A percentile compares a stretch with the other conserved stretches of the same genome.
Evolutionary conservation across 1,284 basidiomycete genomes (phyloP).

Genomic region (Boletellus sp.): DNA sequence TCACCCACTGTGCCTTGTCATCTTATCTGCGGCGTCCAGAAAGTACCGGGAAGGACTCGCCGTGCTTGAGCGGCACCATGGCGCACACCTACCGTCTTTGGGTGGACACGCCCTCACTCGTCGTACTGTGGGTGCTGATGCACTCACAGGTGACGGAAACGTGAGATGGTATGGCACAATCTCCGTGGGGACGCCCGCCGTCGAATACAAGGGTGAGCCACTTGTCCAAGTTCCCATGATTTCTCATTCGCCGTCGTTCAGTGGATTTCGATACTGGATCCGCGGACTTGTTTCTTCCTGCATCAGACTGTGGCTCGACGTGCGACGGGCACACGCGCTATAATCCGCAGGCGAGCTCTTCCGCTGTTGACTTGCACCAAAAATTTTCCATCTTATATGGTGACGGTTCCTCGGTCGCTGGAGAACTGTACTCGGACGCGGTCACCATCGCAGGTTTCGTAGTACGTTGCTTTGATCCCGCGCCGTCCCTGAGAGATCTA

Average conservation of each 20-base stretch:
- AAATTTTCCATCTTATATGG: slow-evolving; percentile 33
- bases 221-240: background rate
- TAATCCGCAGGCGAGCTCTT: slow-evolving; percentile 31
- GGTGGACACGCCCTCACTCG: background rate
- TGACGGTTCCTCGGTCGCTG: slow-evolving; percentile 33
- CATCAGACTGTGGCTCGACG: slow-evolving; percentile 21
- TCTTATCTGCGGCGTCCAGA: slow-evolving; percentile 14
- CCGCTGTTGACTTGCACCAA: slow-evolving; percentile 26
- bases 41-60: slow-evolving; percentile 20
- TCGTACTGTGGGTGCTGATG: slow-evolving; percentile 8
- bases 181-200: slow-evolving; percentile 21
- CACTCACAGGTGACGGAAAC: slow-evolving; percentile 16
- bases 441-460: slow-evolving; percentile 26
- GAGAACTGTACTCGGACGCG: slow-evolving; percentile 36
- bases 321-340: slow-evolving; percentile 37
- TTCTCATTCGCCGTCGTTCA: background rate
- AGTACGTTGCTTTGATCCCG: slow-evolving; percentile 10
- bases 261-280: slow-evolving; percentile 48
- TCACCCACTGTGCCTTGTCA: background rate
- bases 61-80: slow-evolving; percentile 5
- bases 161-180: slow-evolving; percentile 26
- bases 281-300: slow-evolving; percentile 37
- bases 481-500: background rate
- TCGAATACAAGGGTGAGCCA: slow-evolving; percentile 18
- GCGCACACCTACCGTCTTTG: background rate